These are phyloP conservation scores for Euphorbia tirucalli DNA, from an alignment of 345 rosid genomes.

Conservation along the genomic window DNA sequence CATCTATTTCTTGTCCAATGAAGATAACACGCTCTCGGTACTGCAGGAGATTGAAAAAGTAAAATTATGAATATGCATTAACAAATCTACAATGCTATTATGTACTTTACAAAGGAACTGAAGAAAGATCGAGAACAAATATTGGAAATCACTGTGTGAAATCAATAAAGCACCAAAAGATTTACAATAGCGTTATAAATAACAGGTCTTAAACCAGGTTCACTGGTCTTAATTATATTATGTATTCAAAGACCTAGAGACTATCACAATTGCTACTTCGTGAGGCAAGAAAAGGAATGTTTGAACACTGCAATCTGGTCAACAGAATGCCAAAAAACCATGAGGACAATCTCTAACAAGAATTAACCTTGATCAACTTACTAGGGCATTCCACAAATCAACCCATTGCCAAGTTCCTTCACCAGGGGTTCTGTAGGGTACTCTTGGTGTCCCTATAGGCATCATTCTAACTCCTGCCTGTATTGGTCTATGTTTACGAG, in stretches of 20 bases:
- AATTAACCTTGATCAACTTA: conserved; percentile 36
- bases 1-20: conserved; percentile 73
- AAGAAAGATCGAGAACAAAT: background rate
- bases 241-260: background rate
- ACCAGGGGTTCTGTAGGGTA: conserved; percentile 65
- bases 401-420: conserved; percentile 91
- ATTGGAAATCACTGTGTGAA: background rate
- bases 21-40: conserved; percentile 82
- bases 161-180: background rate
- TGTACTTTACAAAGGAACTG: conserved; percentile 1
- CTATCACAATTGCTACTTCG: background rate
- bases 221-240: background rate
- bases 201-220: background rate
- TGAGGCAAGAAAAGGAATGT: background rate
- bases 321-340: background rate
- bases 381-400: conserved; percentile 87
- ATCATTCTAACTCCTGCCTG: conserved; percentile 62
- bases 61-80: conserved; percentile 4
- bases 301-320: background rate
- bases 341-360: background rate
- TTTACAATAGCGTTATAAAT: background rate
- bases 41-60: conserved; percentile 47
- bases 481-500: conserved; percentile 38
- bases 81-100: background rate
- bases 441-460: conserved; percentile 82